Percentiles rank a stretch among this genome's conserved stretches.
phyloP scores from a whole-genome alignment of 495 filamentous ascomycete species.

The Oidiodendron maius region DNA sequence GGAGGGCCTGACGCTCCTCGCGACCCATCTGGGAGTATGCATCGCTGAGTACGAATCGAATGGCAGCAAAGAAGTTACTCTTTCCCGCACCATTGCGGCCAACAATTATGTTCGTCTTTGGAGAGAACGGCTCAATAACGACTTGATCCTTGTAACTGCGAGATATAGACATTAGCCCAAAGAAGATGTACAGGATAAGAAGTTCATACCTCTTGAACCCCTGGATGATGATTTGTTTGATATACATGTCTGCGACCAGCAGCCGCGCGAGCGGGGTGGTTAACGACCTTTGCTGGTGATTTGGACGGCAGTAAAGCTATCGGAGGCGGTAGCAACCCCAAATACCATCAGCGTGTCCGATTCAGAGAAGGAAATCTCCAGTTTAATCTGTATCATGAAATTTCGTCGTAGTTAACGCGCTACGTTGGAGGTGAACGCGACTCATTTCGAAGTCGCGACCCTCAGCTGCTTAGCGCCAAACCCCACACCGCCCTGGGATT shows the following conservation, averaged over 20 bases:
- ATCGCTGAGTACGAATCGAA: constrained; percentile 97
- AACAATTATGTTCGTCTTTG: constrained; percentile 97
- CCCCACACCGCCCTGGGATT: constrained; percentile 5
- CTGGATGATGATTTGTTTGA: constrained; percentile 99
- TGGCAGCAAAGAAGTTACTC: constrained; percentile 99
- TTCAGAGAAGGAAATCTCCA: neutral
- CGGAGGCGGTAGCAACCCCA: too few species aligned
- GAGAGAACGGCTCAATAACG: constrained; percentile 95
- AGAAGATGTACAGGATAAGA: neutral
- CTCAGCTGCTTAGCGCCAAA: neutral
- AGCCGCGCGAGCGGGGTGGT: constrained; percentile 9
- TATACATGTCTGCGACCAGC: constrained; percentile 61
- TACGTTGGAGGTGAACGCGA: constrained; percentile 2
- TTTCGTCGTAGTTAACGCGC: constrained; percentile 11
- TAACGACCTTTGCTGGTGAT: neutral
- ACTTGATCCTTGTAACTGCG: constrained; percentile 97
- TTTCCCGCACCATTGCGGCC: constrained; percentile 98
- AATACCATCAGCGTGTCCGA: neutral
- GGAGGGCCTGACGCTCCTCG: constrained; percentile 89
- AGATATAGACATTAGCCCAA: constrained; percentile 12
- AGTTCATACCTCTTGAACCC: constrained; percentile 89
- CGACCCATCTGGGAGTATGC: constrained; percentile 93
- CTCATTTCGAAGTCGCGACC: neutral
- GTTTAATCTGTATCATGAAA: neutral
- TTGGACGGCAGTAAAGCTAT: constrained; percentile 5